phyloP scores from a whole-genome alignment of 176 grass and related monocot species.

The Ananas comosus region DNA sequence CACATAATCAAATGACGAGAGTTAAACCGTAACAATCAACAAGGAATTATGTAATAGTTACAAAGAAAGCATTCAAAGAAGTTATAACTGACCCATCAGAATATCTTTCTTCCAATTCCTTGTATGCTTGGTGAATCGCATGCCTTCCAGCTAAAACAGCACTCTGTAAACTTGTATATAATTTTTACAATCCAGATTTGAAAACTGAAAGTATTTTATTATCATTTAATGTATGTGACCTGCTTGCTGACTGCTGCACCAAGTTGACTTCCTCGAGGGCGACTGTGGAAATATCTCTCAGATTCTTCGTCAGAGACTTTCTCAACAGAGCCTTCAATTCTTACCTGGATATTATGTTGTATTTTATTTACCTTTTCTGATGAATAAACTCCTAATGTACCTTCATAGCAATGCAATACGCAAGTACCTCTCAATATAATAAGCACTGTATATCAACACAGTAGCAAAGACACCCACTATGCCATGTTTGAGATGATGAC shows the following conservation, averaged over 20 bases:
- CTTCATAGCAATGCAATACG: too few species aligned
- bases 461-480: too few species aligned
- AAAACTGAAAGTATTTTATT: background rate
- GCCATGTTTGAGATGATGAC: too few species aligned
- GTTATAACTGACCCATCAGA: constrained; percentile 46
- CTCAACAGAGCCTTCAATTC: constrained; percentile 80
- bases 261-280: constrained; percentile 91
- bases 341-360: constrained; percentile 40
- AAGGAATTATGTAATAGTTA: too few species aligned
- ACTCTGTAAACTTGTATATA: constrained; percentile 41
- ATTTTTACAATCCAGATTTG: background rate
- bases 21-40: too few species aligned
- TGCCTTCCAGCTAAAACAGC: constrained; percentile 61
- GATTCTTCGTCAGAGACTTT: constrained; percentile 92
- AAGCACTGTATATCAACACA: too few species aligned
- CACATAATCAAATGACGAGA: too few species aligned
- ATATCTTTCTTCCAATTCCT: constrained; percentile 77
- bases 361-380: too few species aligned
- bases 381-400: too few species aligned
- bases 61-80: background rate
- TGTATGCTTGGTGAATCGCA: constrained; percentile 59
- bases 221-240: constrained; percentile 21
- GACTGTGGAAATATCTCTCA: constrained; percentile 91
- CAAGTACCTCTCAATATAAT: too few species aligned
- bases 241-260: constrained; percentile 90